phyloP scores from a whole-genome alignment of 148 eudicot genomes.

The Fagopyrum tataricum region DNA sequence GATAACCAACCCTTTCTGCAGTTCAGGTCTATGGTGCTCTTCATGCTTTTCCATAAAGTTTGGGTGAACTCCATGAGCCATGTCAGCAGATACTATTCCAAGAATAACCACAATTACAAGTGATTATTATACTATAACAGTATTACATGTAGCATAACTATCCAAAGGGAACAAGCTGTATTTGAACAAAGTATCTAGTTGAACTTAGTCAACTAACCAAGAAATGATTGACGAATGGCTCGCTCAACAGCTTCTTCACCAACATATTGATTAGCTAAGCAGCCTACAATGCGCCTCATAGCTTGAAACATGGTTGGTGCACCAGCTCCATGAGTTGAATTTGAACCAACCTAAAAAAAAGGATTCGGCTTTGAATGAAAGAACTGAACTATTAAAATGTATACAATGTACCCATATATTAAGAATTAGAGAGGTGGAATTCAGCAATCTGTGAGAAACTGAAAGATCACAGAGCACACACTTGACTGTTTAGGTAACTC shows the following conservation, averaged over 20 bases:
- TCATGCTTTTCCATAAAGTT: constrained; percentile 87
- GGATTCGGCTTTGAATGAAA: background rate
- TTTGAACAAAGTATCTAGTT: background rate
- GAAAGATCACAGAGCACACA: background rate
- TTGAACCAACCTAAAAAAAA: constrained; percentile 72
- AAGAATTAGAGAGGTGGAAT: background rate
- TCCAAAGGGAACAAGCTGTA: background rate
- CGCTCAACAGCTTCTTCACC: constrained; percentile 65
- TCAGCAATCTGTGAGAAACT: background rate
- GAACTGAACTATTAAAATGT: background rate
- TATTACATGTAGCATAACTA: background rate
- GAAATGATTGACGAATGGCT: constrained; percentile 78
- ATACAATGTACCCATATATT: background rate
- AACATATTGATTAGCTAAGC: constrained; percentile 49
- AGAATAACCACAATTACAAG: background rate
- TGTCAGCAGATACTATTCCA: constrained; percentile 82
- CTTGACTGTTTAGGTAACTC: too few relatives aligned
- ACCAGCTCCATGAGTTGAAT: constrained; percentile 95
- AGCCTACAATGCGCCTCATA: constrained; percentile 71
- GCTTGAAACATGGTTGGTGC: constrained; percentile 98
- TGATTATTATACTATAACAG: background rate
- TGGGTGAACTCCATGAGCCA: constrained; percentile 99
- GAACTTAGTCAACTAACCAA: constrained; percentile 60
- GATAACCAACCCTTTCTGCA: constrained; percentile 91
- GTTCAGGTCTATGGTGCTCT: constrained; percentile 84